Conservation (phyloP, 2,329 filamentous ascomycete genomes). For the Alternaria sp. region DNA sequence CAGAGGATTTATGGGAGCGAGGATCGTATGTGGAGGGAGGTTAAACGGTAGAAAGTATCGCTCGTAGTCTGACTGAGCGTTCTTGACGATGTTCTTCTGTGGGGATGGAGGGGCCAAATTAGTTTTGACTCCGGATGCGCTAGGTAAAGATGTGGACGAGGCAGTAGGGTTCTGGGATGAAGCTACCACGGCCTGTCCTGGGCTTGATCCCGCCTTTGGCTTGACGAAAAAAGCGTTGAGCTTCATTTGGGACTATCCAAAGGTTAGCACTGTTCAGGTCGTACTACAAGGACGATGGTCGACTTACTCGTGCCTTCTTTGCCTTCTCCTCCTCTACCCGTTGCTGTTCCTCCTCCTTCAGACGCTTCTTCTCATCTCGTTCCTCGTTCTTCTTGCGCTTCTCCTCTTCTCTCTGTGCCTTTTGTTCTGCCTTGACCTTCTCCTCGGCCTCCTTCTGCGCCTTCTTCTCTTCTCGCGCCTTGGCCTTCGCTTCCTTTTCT, state of each 20-base stretch:
- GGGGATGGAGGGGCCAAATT: slow-evolving; percentile 40
- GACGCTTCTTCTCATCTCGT: slow-evolving; percentile 49
- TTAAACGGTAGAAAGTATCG: slow-evolving; percentile 83
- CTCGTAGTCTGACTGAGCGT: slow-evolving; percentile 53
- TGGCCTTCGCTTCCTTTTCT: slow-evolving; percentile 49
- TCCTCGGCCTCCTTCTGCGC: slow-evolving; percentile 44
- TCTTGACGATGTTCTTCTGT: slow-evolving; percentile 41
- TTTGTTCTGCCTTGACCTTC: slow-evolving; percentile 46
- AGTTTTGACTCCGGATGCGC: slow-evolving; percentile 27
- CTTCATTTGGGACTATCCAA: slow-evolving; percentile 46
- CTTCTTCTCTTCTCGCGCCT: slow-evolving; percentile 45
- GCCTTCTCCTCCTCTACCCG: slow-evolving; percentile 49
- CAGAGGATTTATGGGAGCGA: slow-evolving; percentile 63
- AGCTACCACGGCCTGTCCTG: slow-evolving; percentile 38
- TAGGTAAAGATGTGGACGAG: slow-evolving; percentile 33
- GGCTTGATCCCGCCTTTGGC: slow-evolving; percentile 44
- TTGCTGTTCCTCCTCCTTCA: slow-evolving; percentile 57
- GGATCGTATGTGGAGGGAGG: slow-evolving; percentile 71
- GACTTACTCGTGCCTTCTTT: slow-evolving; percentile 50
- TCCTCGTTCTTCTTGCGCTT: slow-evolving; percentile 43
- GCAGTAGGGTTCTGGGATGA: slow-evolving; percentile 41
- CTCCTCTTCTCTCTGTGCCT: slow-evolving; percentile 46
- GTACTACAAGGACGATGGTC: slow-evolving; percentile 1
- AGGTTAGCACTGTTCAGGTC: slow-evolving; percentile 24
- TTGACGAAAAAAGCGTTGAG: slow-evolving; percentile 55